A percentile compares a stretch with the other conserved stretches of the same genome.
phyloP scores from a whole-genome alignment of 805 yeast genomes.

The Clavispora asparagi region DNA sequence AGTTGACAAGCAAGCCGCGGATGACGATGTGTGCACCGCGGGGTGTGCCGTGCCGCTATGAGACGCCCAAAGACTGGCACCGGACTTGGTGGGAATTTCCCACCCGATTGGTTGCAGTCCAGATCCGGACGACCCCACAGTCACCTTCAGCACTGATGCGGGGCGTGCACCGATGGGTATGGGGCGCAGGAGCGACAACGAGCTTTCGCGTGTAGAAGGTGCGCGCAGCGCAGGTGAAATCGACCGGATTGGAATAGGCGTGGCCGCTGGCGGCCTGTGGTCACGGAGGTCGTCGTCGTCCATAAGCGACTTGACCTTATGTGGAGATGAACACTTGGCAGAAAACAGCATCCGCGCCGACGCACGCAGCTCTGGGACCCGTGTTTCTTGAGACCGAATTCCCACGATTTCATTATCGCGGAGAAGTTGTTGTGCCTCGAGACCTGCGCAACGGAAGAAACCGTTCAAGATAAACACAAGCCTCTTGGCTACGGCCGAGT shows the following conservation, averaged over 20 bases:
- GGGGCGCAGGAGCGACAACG: not conserved
- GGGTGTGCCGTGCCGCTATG: not conserved
- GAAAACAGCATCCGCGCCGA: not conserved
- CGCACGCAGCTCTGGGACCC: not conserved
- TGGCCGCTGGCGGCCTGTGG: not conserved
- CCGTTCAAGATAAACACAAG: slow-evolving; percentile 50
- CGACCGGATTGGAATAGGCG: not conserved
- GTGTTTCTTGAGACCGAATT: too few species aligned
- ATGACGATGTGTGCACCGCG: slow-evolving; percentile 16
- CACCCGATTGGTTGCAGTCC: slow-evolving; percentile 17
- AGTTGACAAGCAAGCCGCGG: slow-evolving; percentile 37
- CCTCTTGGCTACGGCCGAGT: slow-evolving; percentile 57
- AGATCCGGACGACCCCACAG: not conserved
- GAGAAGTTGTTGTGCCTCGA: not conserved
- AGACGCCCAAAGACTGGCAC: slow-evolving; percentile 20
- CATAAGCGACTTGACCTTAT: slow-evolving; percentile 3
- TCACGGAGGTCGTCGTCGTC: not conserved
- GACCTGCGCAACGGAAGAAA: slow-evolving; percentile 28
- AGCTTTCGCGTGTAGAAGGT: not conserved
- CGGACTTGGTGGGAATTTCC: slow-evolving; percentile 41
- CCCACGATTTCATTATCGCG: not conserved
- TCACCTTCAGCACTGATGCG: not conserved
- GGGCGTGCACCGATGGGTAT: not conserved
- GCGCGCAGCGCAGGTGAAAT: not conserved
- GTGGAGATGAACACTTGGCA: slow-evolving; percentile 21